These are phyloP conservation scores for Chloris gayana DNA, from an alignment of 176 grass and related monocot species.

Conservation along the genomic window DNA sequence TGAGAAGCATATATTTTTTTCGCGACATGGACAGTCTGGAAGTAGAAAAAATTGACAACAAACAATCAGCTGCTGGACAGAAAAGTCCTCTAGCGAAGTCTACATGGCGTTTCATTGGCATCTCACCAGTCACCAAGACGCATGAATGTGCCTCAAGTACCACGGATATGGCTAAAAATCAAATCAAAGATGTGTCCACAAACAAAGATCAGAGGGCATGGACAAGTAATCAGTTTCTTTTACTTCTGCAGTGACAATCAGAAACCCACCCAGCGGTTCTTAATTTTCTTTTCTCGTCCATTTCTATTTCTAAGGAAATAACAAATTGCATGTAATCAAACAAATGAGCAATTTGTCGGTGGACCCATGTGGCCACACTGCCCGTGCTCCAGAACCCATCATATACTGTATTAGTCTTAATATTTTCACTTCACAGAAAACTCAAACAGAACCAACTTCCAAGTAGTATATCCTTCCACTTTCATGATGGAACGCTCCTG, in stretches of 20 bases:
- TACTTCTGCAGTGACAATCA: not conserved
- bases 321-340: not conserved
- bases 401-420: not conserved
- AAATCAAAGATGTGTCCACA: not conserved
- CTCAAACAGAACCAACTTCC: not conserved
- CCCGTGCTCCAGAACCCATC: not conserved
- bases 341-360: not conserved
- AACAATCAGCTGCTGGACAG: no score
- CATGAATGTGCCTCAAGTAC: not conserved
- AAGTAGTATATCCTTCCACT: no score
- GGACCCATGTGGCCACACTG: no score
- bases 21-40: no score
- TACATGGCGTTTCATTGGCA: no score
- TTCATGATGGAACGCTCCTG: not conserved
- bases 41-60: no score
- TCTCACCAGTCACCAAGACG: not conserved
- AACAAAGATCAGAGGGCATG: not conserved
- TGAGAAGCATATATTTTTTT: no score
- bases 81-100: no score
- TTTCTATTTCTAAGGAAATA: not conserved
- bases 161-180: not conserved
- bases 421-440: not conserved
- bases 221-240: not conserved
- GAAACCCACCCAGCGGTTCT: not conserved
- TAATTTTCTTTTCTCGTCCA: not conserved